These are phyloP conservation scores for Stephanodiscus minutulus DNA, from an alignment of 108 stramenopile genomes.

Conservation along the genomic window DNA sequence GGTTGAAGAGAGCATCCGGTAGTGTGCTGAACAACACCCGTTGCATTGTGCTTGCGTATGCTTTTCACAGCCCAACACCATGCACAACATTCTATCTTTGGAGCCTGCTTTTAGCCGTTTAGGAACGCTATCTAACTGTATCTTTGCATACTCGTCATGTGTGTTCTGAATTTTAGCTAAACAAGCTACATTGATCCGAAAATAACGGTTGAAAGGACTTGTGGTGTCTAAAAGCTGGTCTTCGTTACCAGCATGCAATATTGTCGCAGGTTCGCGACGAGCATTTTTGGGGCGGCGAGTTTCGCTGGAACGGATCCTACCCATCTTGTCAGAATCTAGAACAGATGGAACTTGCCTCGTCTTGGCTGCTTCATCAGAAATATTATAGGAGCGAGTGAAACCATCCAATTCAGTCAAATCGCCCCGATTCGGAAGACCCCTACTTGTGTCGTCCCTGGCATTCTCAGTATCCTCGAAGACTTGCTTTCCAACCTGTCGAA, in stretches of 20 bases:
- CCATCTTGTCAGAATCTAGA: background rate
- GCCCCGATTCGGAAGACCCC: background rate
- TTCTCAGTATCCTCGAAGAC: background rate
- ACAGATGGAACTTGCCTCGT: background rate
- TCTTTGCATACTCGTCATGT: background rate
- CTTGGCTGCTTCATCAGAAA: background rate
- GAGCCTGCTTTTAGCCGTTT: constrained; percentile 18
- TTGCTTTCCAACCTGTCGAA: constrained; percentile 14
- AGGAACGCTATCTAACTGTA: background rate
- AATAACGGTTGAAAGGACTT: constrained; percentile 9
- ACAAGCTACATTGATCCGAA: constrained; percentile 1
- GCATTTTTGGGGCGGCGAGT: background rate
- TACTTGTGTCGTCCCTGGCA: background rate
- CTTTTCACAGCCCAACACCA: constrained; percentile 21
- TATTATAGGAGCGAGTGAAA: background rate
- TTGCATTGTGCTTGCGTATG: constrained; percentile 23
- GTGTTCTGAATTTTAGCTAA: constrained; percentile 8
- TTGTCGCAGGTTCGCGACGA: background rate
- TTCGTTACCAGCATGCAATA: background rate
- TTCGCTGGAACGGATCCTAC: background rate
- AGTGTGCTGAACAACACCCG: constrained; percentile 27
- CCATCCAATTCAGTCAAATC: background rate
- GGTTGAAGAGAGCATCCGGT: constrained; percentile 15
- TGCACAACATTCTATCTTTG: constrained; percentile 26
- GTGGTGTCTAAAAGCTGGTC: background rate